These are phyloP conservation scores for Orbilia blumenaviensis DNA, from an alignment of 2,329 filamentous ascomycete species.

Conservation along the genomic window DNA sequence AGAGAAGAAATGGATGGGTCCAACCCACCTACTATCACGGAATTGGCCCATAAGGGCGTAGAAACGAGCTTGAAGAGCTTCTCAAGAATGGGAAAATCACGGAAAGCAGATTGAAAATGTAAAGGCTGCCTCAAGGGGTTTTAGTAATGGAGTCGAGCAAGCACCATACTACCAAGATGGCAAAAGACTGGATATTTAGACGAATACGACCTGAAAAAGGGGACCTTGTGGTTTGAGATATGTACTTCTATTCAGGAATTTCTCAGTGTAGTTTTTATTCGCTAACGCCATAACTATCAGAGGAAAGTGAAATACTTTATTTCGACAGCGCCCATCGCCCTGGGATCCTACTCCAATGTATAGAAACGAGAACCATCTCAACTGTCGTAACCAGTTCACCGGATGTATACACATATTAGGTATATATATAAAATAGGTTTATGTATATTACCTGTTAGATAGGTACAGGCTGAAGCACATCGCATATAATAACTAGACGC, in stretches of 20 bases:
- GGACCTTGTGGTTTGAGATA: constrained; percentile 36
- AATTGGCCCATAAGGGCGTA: constrained; percentile 24
- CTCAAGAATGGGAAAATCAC: constrained; percentile 27
- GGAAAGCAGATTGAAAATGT: constrained; percentile 38
- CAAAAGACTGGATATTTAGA: constrained; percentile 23
- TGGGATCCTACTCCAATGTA: constrained; percentile 20
- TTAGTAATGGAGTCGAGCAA: constrained; percentile 21
- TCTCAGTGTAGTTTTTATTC: constrained; percentile 4
- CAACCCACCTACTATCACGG: constrained; percentile 22
- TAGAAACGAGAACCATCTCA: too few species aligned
- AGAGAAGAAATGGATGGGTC: constrained; percentile 18
- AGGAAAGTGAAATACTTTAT: constrained; percentile 29
- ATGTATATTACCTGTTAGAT: too few species aligned
- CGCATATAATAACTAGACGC: too few species aligned
- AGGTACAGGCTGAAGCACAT: too few species aligned
- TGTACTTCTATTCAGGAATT: constrained; percentile 22
- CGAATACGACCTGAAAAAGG: constrained; percentile 17
- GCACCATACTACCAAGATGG: constrained; percentile 27
- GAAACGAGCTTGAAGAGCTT: constrained; percentile 32
- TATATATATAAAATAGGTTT: too few species aligned
- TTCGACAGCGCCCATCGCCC: constrained; percentile 11
- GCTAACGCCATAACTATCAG: constrained; percentile 28
- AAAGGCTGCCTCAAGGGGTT: constrained; percentile 23
- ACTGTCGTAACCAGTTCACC: too few species aligned
- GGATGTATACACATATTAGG: too few species aligned